Conservation (phyloP, 2,329 filamentous ascomycete species). For the Aspergillus vadensis region DNA sequence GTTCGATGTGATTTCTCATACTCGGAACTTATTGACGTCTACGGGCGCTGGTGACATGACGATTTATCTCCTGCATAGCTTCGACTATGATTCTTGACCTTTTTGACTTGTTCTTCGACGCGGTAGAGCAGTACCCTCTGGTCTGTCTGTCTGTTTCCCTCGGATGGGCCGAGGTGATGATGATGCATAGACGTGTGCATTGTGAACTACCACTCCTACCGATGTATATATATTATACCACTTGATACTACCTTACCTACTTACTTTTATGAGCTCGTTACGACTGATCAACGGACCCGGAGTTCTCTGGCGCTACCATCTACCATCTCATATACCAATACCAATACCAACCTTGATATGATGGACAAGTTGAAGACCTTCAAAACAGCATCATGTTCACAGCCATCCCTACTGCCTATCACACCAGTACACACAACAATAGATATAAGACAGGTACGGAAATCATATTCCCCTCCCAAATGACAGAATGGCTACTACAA, state of each 20-base stretch:
- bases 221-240: background rate
- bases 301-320: no score
- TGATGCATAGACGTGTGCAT: background rate
- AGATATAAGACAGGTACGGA: no score
- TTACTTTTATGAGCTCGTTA: background rate
- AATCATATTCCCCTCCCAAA: no score
- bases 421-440: no score
- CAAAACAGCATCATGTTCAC: no score
- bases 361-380: no score
- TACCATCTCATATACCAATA: no score
- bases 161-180: background rate
- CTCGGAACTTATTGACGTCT: constrained; percentile 7
- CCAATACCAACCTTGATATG: no score
- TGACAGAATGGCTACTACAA: no score
- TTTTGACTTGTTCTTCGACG: background rate
- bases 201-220: background rate
- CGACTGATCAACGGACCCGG: background rate
- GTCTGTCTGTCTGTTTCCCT: no score
- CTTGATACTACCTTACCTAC: background rate
- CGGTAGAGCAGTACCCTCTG: background rate
- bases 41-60: constrained; percentile 7
- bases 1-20: constrained; percentile 5
- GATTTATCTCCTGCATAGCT: constrained; percentile 1
- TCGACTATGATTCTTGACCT: background rate
- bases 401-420: no score